Conservation (phyloP, 2,329 filamentous ascomycete species). For the Pseudonectria buxi region DNA sequence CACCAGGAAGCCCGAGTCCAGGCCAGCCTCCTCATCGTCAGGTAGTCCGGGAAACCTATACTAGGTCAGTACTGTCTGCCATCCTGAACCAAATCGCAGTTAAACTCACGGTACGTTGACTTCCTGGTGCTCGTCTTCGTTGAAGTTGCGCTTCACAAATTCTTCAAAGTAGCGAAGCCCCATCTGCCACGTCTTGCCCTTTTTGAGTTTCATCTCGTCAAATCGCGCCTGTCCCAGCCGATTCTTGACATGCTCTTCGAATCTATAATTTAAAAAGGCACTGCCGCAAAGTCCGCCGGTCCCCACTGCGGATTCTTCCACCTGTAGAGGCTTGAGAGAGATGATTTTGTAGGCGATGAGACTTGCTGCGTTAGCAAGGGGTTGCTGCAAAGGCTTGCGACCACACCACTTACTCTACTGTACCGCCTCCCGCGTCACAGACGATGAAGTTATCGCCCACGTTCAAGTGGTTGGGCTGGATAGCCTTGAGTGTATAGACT, state of each 20-base stretch:
- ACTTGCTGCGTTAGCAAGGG: constrained; percentile 28
- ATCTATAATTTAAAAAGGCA: constrained; percentile 73
- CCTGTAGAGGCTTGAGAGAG: constrained; percentile 61
- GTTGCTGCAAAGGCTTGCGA: background rate
- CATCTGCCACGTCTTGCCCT: constrained; percentile 74
- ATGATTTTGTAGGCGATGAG: constrained; percentile 78
- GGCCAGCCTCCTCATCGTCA: constrained; percentile 66
- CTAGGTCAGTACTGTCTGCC: constrained; percentile 1
- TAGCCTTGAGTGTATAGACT: constrained; percentile 72
- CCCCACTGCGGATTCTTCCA: constrained; percentile 74
- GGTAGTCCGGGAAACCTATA: constrained; percentile 62
- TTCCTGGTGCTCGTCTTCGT: constrained; percentile 69
- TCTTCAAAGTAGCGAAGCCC: constrained; percentile 75
- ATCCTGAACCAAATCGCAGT: too few relatives aligned
- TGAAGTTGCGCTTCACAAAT: constrained; percentile 79
- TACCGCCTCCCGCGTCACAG: constrained; percentile 57
- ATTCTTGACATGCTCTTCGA: constrained; percentile 67
- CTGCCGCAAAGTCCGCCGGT: constrained; percentile 73
- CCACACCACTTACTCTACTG: constrained; percentile 51
- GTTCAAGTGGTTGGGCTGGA: constrained; percentile 66
- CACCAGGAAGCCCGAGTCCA: constrained; percentile 71
- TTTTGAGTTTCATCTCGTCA: constrained; percentile 69
- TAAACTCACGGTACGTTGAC: constrained; percentile 62
- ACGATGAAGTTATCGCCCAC: constrained; percentile 61
- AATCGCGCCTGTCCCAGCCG: constrained; percentile 62